These are phyloP conservation scores for Trichophyton simii DNA, from an alignment of 2,329 filamentous ascomycete species.

Conservation along the genomic window DNA sequence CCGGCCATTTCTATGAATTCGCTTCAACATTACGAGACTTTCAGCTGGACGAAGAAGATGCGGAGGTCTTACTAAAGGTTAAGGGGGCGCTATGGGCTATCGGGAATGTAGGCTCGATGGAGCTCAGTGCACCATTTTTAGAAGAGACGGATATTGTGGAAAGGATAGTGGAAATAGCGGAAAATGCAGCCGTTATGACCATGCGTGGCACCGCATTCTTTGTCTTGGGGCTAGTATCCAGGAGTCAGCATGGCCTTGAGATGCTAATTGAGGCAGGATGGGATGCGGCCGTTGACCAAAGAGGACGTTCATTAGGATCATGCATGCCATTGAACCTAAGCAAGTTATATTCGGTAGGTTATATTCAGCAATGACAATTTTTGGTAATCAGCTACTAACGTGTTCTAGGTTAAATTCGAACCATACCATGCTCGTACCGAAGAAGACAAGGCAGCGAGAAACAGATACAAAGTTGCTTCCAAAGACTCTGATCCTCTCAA, in stretches of 20 bases:
- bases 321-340: conserved; percentile 71
- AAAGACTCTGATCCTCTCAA: conserved; percentile 51
- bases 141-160: conserved; percentile 81
- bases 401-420: conserved; percentile 23
- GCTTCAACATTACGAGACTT: conserved; percentile 76
- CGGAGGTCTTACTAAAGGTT: conserved; percentile 78
- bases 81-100: conserved; percentile 97
- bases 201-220: conserved; percentile 94
- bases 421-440: conserved; percentile 31
- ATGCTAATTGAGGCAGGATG: conserved; percentile 82
- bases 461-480: conserved; percentile 45
- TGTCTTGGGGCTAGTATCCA: conserved; percentile 80
- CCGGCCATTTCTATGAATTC: conserved; percentile 94
- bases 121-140: conserved; percentile 85
- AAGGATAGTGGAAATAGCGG: conserved; percentile 77
- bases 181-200: conserved; percentile 78
- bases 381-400: background rate
- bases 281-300: conserved; percentile 76
- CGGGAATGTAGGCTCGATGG: conserved; percentile 96
- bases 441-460: conserved; percentile 29
- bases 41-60: conserved; percentile 70
- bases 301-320: conserved; percentile 73
- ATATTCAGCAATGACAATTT: background rate
- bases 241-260: conserved; percentile 82
- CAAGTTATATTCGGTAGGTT: conserved; percentile 62